Conservation (phyloP, 2,329 filamentous ascomycete genomes). For the Fusarium siculi region DNA sequence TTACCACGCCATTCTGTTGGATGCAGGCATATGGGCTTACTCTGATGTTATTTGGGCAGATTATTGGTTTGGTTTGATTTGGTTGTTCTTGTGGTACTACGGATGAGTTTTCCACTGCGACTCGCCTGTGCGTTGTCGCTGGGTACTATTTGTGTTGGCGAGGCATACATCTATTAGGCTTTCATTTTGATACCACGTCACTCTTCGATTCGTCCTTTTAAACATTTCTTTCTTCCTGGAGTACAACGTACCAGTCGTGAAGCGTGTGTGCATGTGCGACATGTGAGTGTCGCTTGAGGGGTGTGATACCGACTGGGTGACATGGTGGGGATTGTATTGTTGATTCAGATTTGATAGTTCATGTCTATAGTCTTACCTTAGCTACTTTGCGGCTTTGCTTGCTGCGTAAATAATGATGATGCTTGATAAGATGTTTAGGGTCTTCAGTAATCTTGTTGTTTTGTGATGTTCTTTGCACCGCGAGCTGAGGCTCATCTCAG, state of each 20-base stretch:
- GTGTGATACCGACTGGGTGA: background rate
- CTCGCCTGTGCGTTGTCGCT: slow-evolving; percentile 36
- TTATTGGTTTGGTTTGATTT: slow-evolving; percentile 33
- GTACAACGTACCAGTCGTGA: background rate
- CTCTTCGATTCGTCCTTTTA: slow-evolving; percentile 39
- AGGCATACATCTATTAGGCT: slow-evolving; percentile 43
- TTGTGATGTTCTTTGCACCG: background rate
- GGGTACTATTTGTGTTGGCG: slow-evolving; percentile 34
- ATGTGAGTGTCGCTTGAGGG: background rate
- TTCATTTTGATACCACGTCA: slow-evolving; percentile 47
- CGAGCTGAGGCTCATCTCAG: background rate
- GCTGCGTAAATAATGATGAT: slow-evolving; percentile 18
- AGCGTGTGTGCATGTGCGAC: background rate
- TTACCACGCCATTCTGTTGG: slow-evolving; percentile 15
- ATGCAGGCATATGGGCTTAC: slow-evolving; percentile 34
- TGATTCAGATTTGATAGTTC: background rate
- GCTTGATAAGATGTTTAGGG: slow-evolving; percentile 10
- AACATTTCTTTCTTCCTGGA: slow-evolving; percentile 16
- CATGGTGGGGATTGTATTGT: background rate
- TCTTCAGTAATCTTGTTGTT: background rate
- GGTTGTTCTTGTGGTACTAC: slow-evolving; percentile 6
- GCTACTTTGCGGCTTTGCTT: slow-evolving; percentile 9
- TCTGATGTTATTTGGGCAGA: slow-evolving; percentile 23
- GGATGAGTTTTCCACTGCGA: slow-evolving; percentile 35
- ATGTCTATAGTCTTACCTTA: background rate